Evolutionary conservation across 225 moss, liverwort and hornwort genomes (phyloP).

Genomic region (Antitrichia curtipendula): DNA sequence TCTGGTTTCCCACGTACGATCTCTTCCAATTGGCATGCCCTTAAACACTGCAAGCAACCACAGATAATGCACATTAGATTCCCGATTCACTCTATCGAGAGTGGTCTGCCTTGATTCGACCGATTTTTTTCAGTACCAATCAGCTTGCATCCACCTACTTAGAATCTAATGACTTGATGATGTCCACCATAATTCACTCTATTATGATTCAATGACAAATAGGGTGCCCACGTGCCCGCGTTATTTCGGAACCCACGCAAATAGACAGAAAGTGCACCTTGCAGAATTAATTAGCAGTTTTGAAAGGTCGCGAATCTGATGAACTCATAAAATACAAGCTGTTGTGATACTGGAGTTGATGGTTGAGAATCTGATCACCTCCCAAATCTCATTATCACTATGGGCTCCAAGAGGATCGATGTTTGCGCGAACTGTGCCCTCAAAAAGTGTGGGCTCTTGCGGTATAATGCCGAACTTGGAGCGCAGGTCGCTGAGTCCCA

Average conservation of each 20-base stretch:
- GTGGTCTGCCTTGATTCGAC: neutral
- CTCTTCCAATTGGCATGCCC: constrained; percentile 43
- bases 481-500: constrained; percentile 80
- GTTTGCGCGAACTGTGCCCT: constrained; percentile 77
- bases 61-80: neutral
- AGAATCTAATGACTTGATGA: neutral
- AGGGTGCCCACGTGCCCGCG: neutral
- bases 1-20: constrained; percentile 10
- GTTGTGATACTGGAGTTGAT: neutral
- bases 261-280: neutral
- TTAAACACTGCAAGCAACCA: constrained; percentile 33
- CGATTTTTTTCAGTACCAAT: neutral
- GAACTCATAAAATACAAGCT: neutral
- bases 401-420: constrained; percentile 53
- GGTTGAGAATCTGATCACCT: constrained; percentile 12
- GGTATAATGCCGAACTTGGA: constrained; percentile 83
- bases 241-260: neutral
- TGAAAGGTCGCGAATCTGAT: neutral
- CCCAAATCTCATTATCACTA: constrained; percentile 62
- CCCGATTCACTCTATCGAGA: neutral
- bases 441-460: constrained; percentile 80
- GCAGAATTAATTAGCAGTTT: neutral
- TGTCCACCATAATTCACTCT: neutral
- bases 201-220: neutral
- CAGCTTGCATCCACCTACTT: neutral